Evolutionary conservation across 2,329 filamentous ascomycete genomes (phyloP).

Genomic region (Niveomyces coronatus): DNA sequence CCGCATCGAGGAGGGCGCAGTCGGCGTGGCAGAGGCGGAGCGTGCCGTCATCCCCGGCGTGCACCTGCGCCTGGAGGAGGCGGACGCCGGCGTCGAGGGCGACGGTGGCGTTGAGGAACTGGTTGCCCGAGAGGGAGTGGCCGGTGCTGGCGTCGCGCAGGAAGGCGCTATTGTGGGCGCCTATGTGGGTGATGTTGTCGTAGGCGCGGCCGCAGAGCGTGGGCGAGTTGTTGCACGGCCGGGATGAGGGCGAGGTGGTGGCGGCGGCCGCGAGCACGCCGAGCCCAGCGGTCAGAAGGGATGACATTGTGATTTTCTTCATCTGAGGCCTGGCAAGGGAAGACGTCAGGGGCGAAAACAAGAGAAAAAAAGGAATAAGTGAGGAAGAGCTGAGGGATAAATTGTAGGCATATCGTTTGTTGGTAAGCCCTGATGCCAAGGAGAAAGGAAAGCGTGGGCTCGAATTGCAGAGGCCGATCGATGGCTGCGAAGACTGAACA

Average conservation of each 20-base stretch:
- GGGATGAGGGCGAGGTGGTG: not conserved
- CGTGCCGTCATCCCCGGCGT: constrained; percentile 44
- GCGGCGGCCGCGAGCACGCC: too few species aligned
- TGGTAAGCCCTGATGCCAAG: too few species aligned
- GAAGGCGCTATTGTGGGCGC: constrained; percentile 66
- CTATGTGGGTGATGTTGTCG: constrained; percentile 67
- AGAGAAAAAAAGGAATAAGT: too few species aligned
- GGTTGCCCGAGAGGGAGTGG: constrained; percentile 58
- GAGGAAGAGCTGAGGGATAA: too few species aligned
- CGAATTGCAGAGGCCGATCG: too few species aligned
- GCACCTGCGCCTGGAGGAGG: constrained; percentile 62
- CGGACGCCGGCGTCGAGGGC: constrained; percentile 63
- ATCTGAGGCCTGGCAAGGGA: not conserved
- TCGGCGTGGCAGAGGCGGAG: constrained; percentile 62
- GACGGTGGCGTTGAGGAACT: constrained; percentile 61
- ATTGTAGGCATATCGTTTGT: too few species aligned
- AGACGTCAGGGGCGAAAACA: too few species aligned
- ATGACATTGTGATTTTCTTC: too few species aligned
- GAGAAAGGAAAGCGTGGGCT: too few species aligned
- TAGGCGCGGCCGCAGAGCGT: constrained; percentile 61
- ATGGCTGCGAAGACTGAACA: too few species aligned
- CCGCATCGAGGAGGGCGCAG: constrained; percentile 60
- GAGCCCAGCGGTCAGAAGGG: too few species aligned
- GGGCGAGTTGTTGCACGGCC: constrained; percentile 73
- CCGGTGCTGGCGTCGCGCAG: constrained; percentile 51